These are phyloP conservation scores for Clarireedia monteithiana DNA, from an alignment of 2,329 filamentous ascomycete species.

Conservation along the genomic window DNA sequence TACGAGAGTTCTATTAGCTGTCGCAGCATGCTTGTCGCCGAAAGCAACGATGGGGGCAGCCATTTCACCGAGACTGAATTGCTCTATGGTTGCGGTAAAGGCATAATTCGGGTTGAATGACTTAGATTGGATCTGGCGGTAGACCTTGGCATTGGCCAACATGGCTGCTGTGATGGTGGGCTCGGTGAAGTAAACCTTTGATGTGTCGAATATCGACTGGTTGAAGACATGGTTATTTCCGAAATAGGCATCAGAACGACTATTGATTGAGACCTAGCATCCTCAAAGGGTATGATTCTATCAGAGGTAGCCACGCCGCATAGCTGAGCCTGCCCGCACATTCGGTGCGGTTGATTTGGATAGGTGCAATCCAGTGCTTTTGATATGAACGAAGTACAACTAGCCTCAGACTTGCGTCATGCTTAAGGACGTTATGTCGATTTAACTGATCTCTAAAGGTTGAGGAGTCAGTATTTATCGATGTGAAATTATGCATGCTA, in stretches of 20 bases:
- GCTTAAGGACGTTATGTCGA: background rate
- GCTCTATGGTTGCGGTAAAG: background rate
- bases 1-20: background rate
- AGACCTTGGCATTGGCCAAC: background rate
- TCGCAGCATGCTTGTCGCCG: background rate
- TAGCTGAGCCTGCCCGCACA: too few species aligned
- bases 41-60: background rate
- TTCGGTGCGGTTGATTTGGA: too few species aligned
- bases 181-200: background rate
- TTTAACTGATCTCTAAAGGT: conserved; percentile 18
- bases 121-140: background rate
- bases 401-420: background rate
- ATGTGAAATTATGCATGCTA: too few species aligned
- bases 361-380: too few species aligned
- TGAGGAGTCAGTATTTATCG: background rate
- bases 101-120: background rate
- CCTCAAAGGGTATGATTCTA: conserved; percentile 28
- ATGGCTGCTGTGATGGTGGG: background rate
- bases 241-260: conserved; percentile 41
- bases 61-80: conserved; percentile 1
- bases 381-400: conserved; percentile 15
- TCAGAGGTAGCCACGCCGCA: too few species aligned
- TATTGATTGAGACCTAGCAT: conserved; percentile 21
- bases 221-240: conserved; percentile 47
- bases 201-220: conserved; percentile 34